These are phyloP conservation scores for Cadophora gregata DNA, from an alignment of 2,329 filamentous ascomycete genomes.

Conservation along the genomic window DNA sequence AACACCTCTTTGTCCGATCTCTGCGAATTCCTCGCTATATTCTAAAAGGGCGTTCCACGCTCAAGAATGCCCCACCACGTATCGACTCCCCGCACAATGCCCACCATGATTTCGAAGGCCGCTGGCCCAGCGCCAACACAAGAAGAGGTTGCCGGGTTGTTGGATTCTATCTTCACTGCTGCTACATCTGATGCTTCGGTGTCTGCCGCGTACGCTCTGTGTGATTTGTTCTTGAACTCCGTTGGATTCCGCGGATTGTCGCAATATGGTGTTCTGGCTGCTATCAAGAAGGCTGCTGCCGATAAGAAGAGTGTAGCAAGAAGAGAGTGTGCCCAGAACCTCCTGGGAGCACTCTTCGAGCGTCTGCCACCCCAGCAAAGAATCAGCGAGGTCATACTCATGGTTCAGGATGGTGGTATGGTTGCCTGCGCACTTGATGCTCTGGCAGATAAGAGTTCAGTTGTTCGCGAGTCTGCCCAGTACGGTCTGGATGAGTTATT, in stretches of 20 bases:
- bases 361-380: conserved; percentile 80
- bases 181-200: conserved; percentile 61
- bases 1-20: conserved; percentile 25
- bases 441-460: conserved; percentile 85
- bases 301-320: conserved; percentile 92
- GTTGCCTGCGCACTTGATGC: conserved; percentile 79
- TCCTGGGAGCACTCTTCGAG: conserved; percentile 92
- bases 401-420: conserved; percentile 80
- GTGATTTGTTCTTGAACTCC: conserved; percentile 67
- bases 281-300: conserved; percentile 76
- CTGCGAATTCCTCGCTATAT: conserved; percentile 25
- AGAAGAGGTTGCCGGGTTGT: conserved; percentile 68
- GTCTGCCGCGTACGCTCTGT: conserved; percentile 69
- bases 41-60: conserved; percentile 35
- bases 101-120: conserved; percentile 55
- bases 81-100: conserved; percentile 48
- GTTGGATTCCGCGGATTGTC: conserved; percentile 67
- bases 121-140: conserved; percentile 57
- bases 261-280: conserved; percentile 65
- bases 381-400: conserved; percentile 79
- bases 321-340: conserved; percentile 92
- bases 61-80: conserved; percentile 55
- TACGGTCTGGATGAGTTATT: conserved; percentile 94
- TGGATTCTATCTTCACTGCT: conserved; percentile 69
- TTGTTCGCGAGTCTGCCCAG: conserved; percentile 89